phyloP scores from a whole-genome alignment of 2,329 filamentous ascomycete species.

The Pseudogymnoascus sp. region DNA sequence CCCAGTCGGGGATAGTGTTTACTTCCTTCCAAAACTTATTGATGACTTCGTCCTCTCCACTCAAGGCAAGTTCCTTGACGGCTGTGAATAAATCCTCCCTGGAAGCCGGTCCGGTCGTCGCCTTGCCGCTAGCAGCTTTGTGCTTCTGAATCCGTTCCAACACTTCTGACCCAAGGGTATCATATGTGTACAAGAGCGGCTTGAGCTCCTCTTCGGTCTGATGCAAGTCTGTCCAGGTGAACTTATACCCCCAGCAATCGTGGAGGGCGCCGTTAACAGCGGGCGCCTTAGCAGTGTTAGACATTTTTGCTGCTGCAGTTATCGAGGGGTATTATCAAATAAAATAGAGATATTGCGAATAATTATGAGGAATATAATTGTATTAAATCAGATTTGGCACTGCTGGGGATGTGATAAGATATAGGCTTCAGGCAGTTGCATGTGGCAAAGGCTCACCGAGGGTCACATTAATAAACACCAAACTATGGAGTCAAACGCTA shows the following conservation, averaged over 20 bases:
- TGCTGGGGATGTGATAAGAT: background rate
- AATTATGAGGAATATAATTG: background rate
- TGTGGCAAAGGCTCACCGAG: constrained; percentile 3
- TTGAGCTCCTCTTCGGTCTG: constrained; percentile 50
- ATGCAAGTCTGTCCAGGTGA: constrained; percentile 62
- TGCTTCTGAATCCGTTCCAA: constrained; percentile 45
- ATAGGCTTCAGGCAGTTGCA: background rate
- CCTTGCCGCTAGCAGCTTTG: constrained; percentile 30
- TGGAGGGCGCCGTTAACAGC: background rate
- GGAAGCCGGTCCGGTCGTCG: constrained; percentile 27
- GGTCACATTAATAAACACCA: background rate
- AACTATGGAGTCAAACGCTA: background rate
- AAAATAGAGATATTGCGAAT: background rate
- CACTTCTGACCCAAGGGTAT: constrained; percentile 59
- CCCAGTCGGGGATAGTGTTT: constrained; percentile 63
- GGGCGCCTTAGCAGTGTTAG: background rate
- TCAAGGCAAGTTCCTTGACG: constrained; percentile 48
- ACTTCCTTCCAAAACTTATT: constrained; percentile 57
- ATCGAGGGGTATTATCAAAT: background rate
- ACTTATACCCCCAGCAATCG: constrained; percentile 54
- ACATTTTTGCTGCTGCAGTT: background rate
- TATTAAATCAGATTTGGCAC: background rate
- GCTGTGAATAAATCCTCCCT: constrained; percentile 56
- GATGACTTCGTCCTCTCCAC: constrained; percentile 44
- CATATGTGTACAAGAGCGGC: constrained; percentile 59